phyloP scores from a whole-genome alignment of 2,329 filamentous ascomycete species.

The Aureobasidium uvarum region DNA sequence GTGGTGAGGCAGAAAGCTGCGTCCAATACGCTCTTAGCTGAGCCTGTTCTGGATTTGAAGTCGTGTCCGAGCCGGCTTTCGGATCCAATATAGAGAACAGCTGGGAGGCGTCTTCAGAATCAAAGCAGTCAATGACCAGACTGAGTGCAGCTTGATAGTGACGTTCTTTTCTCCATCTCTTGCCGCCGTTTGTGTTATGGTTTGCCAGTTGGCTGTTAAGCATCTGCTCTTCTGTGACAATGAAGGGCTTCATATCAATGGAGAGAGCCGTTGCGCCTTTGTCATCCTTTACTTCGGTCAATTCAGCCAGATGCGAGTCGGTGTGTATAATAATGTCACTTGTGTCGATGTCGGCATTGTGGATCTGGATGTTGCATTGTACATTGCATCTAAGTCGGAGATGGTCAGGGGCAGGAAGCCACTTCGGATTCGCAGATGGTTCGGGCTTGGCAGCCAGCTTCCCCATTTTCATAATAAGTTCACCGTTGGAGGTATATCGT shows the following conservation, averaged over 20 bases:
- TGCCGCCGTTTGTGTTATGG: constrained; percentile 31
- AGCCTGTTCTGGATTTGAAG: constrained; percentile 29
- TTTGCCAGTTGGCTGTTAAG: constrained; percentile 27
- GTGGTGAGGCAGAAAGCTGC: constrained; percentile 36
- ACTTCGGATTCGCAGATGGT: constrained; percentile 13
- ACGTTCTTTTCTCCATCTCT: constrained; percentile 27
- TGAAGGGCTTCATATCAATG: constrained; percentile 33
- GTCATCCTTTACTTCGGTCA: constrained; percentile 27
- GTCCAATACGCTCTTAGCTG: constrained; percentile 35
- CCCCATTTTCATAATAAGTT: neutral
- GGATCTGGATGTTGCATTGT: neutral
- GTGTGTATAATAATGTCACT: neutral
- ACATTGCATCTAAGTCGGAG: constrained; percentile 7
- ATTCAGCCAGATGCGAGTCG: constrained; percentile 5
- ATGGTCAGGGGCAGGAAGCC: constrained; percentile 7
- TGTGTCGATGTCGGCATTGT: neutral
- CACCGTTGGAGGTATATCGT: neutral
- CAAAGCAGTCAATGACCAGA: constrained; percentile 35
- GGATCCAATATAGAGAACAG: constrained; percentile 35
- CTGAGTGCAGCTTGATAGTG: constrained; percentile 30
- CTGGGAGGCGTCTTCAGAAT: constrained; percentile 35
- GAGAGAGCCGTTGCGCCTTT: constrained; percentile 31
- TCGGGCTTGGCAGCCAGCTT: neutral
- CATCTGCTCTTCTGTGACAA: neutral
- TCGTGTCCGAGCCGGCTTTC: constrained; percentile 20